Percentiles rank a stretch among this genome's conserved stretches.
These are phyloP conservation scores for Cyberlindnera amylophila DNA, from an alignment of 805 yeast species.

Conservation along the genomic window DNA sequence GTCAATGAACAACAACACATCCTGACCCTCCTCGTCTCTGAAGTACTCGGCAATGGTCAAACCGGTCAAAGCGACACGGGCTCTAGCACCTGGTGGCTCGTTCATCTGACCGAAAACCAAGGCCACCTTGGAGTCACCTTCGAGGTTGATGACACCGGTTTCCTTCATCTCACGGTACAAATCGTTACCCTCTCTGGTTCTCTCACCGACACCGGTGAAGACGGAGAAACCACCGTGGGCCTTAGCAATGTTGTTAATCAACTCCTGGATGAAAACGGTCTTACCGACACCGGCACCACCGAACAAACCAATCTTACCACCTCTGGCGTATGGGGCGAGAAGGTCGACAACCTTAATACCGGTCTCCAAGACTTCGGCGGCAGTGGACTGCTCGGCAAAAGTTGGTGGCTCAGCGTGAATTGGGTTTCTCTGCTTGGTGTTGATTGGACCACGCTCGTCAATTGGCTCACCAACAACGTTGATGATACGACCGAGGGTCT, in stretches of 20 bases:
- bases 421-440: conserved; percentile 89
- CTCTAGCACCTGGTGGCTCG: conserved; percentile 99
- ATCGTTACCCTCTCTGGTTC: conserved; percentile 99
- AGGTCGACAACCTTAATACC: conserved; percentile 99
- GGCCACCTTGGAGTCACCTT: conserved; percentile 99
- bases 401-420: conserved; percentile 98
- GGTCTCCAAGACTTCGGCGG: conserved; percentile 97
- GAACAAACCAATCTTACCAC: conserved; percentile 99
- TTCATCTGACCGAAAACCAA: conserved; percentile 99
- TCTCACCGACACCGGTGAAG: conserved; percentile 99
- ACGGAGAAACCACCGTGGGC: conserved; percentile 99
- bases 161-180: conserved; percentile 99
- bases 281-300: conserved; percentile 99
- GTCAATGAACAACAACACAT: conserved; percentile 98
- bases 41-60: conserved; percentile 99
- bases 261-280: conserved; percentile 99
- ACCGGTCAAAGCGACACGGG: conserved; percentile 99
- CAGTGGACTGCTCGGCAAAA: conserved; percentile 95
- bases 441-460: conserved; percentile 99
- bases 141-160: conserved; percentile 99
- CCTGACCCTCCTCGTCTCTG: conserved; percentile 99
- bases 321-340: conserved; percentile 99
- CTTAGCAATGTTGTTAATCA: conserved; percentile 99
- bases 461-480: conserved; percentile 99
- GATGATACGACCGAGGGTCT: conserved; percentile 96